Conservation (phyloP, 331 rosid species). For the Cydonia oblonga region DNA sequence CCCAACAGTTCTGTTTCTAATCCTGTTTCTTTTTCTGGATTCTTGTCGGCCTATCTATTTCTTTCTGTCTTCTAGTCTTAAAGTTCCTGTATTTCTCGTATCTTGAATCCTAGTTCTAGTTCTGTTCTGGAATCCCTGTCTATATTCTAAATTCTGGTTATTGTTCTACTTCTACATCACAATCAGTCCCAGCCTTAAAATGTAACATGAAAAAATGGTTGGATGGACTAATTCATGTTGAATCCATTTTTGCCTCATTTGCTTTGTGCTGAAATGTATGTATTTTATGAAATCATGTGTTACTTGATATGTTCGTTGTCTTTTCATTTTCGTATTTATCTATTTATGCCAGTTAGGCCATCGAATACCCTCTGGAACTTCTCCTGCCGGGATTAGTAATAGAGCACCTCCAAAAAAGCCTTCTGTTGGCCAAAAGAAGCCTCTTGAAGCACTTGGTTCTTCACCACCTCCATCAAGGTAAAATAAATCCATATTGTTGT, state of each 20-base stretch:
- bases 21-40: not conserved
- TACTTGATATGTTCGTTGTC: slow-evolving; percentile 6
- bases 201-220: not conserved
- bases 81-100: not conserved
- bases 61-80: not conserved
- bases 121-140: not conserved
- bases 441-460: slow-evolving; percentile 72
- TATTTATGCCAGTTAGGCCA: slow-evolving; percentile 30
- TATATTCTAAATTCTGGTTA: not conserved
- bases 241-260: not conserved
- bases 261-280: slow-evolving; percentile 2
- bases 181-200: not conserved
- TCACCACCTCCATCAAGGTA: slow-evolving; percentile 80
- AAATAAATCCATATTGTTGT: slow-evolving; percentile 5
- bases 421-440: slow-evolving; percentile 75
- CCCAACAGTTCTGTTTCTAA: not conserved
- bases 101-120: not conserved
- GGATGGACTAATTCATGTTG: not conserved
- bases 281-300: not conserved
- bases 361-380: slow-evolving; percentile 39
- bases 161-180: not conserved
- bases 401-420: slow-evolving; percentile 55
- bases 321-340: slow-evolving; percentile 4
- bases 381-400: slow-evolving; percentile 31
- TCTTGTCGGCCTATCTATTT: not conserved